These are phyloP conservation scores for Cryptococcus jaspeensis DNA, from an alignment of 1,284 basidiomycete species.

Conservation along the genomic window DNA sequence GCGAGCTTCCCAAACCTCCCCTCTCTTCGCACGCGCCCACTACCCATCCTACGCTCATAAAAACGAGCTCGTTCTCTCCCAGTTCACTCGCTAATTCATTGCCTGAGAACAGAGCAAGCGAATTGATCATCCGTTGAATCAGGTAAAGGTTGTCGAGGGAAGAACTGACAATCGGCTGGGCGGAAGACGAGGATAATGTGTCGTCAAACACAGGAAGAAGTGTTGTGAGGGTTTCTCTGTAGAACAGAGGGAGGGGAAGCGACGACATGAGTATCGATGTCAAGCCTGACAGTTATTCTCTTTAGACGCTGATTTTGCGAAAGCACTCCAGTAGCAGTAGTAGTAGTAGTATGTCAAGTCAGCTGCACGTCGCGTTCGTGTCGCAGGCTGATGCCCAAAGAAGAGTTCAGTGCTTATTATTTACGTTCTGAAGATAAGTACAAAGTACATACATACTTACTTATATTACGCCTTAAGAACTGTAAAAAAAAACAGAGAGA, in stretches of 20 bases:
- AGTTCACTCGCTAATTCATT: constrained; percentile 86
- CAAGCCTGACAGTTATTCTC: too few species aligned
- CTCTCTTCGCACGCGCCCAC: constrained; percentile 70
- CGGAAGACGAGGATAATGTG: constrained; percentile 25
- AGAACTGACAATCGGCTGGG: constrained; percentile 28
- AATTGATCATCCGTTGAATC: constrained; percentile 45
- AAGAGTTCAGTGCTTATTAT: too few species aligned
- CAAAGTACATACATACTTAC: too few species aligned
- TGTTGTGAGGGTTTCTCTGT: constrained; percentile 33
- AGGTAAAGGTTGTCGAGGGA: constrained; percentile 45
- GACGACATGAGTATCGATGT: too few species aligned
- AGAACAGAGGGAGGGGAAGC: constrained; percentile 46
- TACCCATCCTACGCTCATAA: constrained; percentile 73
- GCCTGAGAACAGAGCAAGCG: constrained; percentile 73
- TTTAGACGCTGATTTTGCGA: too few species aligned
- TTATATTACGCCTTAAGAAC: too few species aligned
- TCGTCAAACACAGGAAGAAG: constrained; percentile 47
- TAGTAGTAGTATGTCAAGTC: too few species aligned
- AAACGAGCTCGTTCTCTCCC: constrained; percentile 73
- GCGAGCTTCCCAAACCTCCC: constrained; percentile 60
- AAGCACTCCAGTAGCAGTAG: too few species aligned
- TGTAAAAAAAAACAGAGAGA: too few species aligned
- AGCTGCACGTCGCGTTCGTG: too few species aligned
- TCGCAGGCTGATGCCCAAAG: too few species aligned
- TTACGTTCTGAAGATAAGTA: too few species aligned